Base-by-base conservation (phyloP, 768 basidiomycete species). In the Dendrothele bispora region DNA sequence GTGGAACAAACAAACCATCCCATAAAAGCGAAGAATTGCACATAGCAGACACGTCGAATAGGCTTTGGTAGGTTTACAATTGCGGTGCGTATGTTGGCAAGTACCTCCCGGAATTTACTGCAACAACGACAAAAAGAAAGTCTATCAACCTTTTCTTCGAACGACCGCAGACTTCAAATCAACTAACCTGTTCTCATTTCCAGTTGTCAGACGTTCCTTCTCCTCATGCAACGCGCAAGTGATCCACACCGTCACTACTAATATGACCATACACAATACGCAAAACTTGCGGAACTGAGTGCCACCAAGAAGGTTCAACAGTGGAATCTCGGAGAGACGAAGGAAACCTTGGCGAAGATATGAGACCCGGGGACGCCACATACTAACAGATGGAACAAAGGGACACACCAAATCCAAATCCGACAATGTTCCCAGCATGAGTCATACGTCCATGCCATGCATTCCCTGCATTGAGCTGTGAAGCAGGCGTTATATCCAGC, bases 401-500 rank as follows among this genome's bases (percentile, higher is more conserved):
- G 30, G 20, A 55, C 79, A 49, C 60, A 88, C 91, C 94, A 61
- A 95, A 88, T 2, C 90, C 90, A 69, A 85, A 98, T 7, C 97
- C 97, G 53, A 98, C 64, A 40, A 98, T 95, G 61, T 97, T 98
- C 18, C 94, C 97, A n/a, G 93, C 84, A 61, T 98, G 93, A 36
- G 84, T 87, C 89, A 98, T 97, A 52, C 92, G 77, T 38, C 95
- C 89, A 52, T 98, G 94, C 94, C 95, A 99, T 27, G 97, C 97
- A 69, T 98, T 99, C 4, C 88, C 93, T n/a, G 84, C 78, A 47
- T 86, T 93, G 11, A 98, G 80, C 64, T 98, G 95, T 52, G 85
- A 80, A 12, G 90, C 80, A 5, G 97, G 95, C 0, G 91, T 82
- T 42, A 95, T 71, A 62, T 99, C 97, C 49, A 99, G 77, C 11